These are phyloP conservation scores for Linaria vulgaris DNA, from an alignment of 257 asterid species.

Conservation along the genomic window DNA sequence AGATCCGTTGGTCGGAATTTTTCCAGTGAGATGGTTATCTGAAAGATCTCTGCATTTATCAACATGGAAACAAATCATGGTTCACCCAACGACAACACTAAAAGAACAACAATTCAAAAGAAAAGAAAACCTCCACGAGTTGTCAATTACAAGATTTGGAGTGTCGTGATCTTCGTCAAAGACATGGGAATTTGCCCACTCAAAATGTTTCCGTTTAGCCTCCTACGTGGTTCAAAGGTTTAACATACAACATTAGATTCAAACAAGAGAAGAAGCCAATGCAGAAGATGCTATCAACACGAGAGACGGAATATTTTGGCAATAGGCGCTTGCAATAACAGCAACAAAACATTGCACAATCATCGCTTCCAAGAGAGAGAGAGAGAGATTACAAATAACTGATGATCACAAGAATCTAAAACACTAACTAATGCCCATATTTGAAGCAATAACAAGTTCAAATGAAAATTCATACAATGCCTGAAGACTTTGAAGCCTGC, in stretches of 20 bases:
- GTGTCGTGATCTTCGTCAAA: conserved; percentile 56
- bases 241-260: conserved; percentile 28
- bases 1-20: conserved; percentile 81
- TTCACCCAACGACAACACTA: neutral
- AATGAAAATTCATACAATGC: conserved; percentile 62
- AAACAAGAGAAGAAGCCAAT: conserved; percentile 1
- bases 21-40: conserved; percentile 59
- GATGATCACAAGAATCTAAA: neutral
- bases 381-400: neutral
- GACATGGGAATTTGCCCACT: conserved; percentile 61
- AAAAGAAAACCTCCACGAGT: conserved; percentile 13
- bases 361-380: neutral
- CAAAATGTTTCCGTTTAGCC: conserved; percentile 91
- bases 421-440: too few relatives aligned
- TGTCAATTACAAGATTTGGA: conserved; percentile 95
- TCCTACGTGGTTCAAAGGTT: conserved; percentile 46
- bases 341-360: too few relatives aligned
- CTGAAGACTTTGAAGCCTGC: conserved; percentile 70
- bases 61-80: conserved; percentile 24
- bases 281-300: neutral
- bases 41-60: conserved; percentile 84
- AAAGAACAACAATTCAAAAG: too few relatives aligned
- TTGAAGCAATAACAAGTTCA: conserved; percentile 12
- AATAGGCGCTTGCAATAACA: too few relatives aligned
- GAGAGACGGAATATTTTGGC: neutral